phyloP scores from a whole-genome alignment of 768 basidiomycete genomes.

The Lactarius hatsudake region DNA sequence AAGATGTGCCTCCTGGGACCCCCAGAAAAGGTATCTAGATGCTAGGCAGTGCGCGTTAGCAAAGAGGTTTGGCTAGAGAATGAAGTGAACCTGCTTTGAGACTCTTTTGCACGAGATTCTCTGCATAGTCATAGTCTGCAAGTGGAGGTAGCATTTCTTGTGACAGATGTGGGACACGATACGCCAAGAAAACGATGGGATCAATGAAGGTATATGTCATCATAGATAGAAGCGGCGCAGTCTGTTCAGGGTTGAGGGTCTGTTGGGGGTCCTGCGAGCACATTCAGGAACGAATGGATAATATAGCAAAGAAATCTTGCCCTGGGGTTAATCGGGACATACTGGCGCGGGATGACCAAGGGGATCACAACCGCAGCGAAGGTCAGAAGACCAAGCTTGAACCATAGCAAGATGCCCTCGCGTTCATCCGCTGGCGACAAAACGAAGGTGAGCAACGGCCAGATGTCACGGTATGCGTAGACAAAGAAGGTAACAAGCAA shows the following conservation, averaged over 20 bases:
- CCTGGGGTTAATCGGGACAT: conserved; percentile 55
- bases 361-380: conserved; percentile 50
- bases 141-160: conserved; percentile 42
- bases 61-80: neutral
- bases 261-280: conserved; percentile 29
- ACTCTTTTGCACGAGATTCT: conserved; percentile 36
- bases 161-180: conserved; percentile 44
- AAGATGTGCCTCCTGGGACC: conserved; percentile 29
- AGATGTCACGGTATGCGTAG: conserved; percentile 56
- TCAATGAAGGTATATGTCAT: conserved; percentile 53
- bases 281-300: neutral
- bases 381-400: conserved; percentile 45
- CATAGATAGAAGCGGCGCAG: conserved; percentile 34
- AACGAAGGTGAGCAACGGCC: conserved; percentile 56
- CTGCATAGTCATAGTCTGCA: conserved; percentile 45
- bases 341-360: conserved; percentile 52
- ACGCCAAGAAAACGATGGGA: conserved; percentile 44
- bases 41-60: conserved; percentile 23
- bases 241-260: conserved; percentile 34
- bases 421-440: conserved; percentile 46
- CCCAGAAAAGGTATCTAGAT: conserved; percentile 32
- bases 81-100: conserved; percentile 33
- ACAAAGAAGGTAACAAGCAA: conserved; percentile 47
- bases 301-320: conserved; percentile 31
- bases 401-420: conserved; percentile 53